Conservation (phyloP, 1,284 basidiomycete genomes). For the Polyporus tsugae region DNA sequence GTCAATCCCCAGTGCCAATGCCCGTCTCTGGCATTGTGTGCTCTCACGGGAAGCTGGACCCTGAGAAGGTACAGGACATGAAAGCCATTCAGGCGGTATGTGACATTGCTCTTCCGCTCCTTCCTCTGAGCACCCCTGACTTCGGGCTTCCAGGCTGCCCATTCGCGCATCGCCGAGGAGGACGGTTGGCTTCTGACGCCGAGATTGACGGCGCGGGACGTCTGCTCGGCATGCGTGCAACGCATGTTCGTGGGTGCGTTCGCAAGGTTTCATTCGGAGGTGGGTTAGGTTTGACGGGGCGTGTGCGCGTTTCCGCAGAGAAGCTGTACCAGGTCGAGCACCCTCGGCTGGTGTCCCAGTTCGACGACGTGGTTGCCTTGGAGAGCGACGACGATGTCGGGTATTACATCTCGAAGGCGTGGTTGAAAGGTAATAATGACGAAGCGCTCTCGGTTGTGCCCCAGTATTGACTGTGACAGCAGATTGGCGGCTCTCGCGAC, state of each 20-base stretch:
- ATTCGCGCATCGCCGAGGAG: constrained; percentile 52
- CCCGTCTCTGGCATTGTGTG: constrained; percentile 59
- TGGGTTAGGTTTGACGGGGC: background rate
- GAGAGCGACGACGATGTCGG: constrained; percentile 51
- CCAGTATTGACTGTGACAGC: constrained; percentile 7
- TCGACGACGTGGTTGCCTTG: constrained; percentile 59
- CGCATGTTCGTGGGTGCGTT: constrained; percentile 66
- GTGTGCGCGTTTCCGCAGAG: constrained; percentile 50
- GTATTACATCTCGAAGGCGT: constrained; percentile 79
- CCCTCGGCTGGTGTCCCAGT: constrained; percentile 61
- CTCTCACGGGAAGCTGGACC: constrained; percentile 64
- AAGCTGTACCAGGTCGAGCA: constrained; percentile 73
- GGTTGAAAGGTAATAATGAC: constrained; percentile 72
- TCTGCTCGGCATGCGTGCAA: constrained; percentile 70
- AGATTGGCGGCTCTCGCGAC: constrained; percentile 79
- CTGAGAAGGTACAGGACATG: constrained; percentile 63
- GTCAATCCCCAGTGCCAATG: constrained; percentile 18
- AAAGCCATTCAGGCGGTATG: constrained; percentile 67
- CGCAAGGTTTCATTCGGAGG: background rate
- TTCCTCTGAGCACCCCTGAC: constrained; percentile 9
- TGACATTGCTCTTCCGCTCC: constrained; percentile 12
- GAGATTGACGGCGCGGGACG: constrained; percentile 52
- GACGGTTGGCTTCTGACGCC: constrained; percentile 60
- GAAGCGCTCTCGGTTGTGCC: background rate
- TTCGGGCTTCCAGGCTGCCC: constrained; percentile 51